phyloP scores from a whole-genome alignment of 441 rosid genomes.

The Gossypium davidsonii region DNA sequence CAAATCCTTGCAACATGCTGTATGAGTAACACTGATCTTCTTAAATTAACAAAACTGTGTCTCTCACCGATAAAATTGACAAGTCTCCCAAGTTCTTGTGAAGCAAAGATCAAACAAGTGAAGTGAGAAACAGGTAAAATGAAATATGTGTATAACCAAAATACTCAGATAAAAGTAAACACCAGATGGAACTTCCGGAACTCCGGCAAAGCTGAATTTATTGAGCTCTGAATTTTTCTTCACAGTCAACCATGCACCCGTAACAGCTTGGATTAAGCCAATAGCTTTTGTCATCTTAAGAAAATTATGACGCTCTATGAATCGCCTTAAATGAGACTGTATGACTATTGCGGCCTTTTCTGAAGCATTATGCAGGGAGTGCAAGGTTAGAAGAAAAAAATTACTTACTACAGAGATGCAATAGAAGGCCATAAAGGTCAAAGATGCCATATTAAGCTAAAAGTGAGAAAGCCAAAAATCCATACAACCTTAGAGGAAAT shows the following conservation, averaged over 20 bases:
- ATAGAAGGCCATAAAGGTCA: neutral
- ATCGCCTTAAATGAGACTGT: slow-evolving; percentile 48
- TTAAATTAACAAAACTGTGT: slow-evolving; percentile 41
- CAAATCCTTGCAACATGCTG: slow-evolving; percentile 57
- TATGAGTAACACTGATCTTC: slow-evolving; percentile 41
- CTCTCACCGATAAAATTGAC: slow-evolving; percentile 43
- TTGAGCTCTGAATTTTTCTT: slow-evolving; percentile 32
- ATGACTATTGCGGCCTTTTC: slow-evolving; percentile 60
- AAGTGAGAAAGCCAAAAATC: neutral
- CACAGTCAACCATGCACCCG: slow-evolving; percentile 49
- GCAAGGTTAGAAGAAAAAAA: slow-evolving; percentile 13
- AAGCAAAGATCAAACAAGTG: neutral
- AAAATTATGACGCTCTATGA: slow-evolving; percentile 35
- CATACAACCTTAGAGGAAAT: neutral
- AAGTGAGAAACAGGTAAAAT: neutral
- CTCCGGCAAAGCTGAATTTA: slow-evolving; percentile 19
- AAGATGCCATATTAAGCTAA: neutral
- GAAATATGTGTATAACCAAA: neutral
- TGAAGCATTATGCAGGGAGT: slow-evolving; percentile 21
- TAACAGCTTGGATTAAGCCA: slow-evolving; percentile 45
- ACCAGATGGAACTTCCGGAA: slow-evolving; percentile 35
- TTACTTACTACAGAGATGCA: slow-evolving; percentile 1
- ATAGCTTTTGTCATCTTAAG: slow-evolving; percentile 43
- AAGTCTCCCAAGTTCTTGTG: slow-evolving; percentile 31
- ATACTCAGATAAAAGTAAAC: slow-evolving; percentile 5